Percentiles rank a stretch among this genome's conserved stretches.
These are phyloP conservation scores for Chytriomyces sp. DNA, from an alignment of 192 early-diverging fungal genomes.

Conservation along the genomic window DNA sequence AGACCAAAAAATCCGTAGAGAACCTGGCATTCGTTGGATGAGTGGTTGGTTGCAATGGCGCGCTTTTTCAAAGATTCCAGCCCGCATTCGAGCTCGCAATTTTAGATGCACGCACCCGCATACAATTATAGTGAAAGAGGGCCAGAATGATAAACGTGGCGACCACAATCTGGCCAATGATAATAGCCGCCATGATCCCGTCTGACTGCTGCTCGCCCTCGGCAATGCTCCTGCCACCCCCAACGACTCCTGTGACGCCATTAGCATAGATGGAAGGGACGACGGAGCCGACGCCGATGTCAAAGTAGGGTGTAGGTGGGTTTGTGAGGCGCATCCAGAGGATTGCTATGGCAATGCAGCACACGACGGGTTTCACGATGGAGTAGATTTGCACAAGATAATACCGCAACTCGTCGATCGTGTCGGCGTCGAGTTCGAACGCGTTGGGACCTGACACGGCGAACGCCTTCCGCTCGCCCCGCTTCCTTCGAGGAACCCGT, in stretches of 20 bases:
- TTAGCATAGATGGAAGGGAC: constrained; percentile 1
- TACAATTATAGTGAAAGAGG: constrained; percentile 74
- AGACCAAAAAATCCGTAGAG: constrained; percentile 75
- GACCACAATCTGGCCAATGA: constrained; percentile 77
- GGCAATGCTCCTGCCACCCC: constrained; percentile 17
- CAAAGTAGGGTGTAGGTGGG: constrained; percentile 45
- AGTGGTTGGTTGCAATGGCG: neutral
- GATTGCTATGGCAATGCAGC: constrained; percentile 73
- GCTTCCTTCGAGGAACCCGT: constrained; percentile 3
- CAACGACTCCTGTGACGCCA: constrained; percentile 19
- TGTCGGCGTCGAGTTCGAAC: constrained; percentile 49
- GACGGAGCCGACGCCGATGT: constrained; percentile 33
- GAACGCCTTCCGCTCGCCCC: neutral
- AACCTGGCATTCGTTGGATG: constrained; percentile 50
- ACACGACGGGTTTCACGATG: constrained; percentile 78
- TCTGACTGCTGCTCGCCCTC: constrained; percentile 18
- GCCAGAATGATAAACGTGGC: constrained; percentile 76
- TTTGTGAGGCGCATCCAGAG: constrained; percentile 78
- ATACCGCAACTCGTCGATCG: constrained; percentile 67
- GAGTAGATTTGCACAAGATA: constrained; percentile 79
- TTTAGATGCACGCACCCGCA: constrained; percentile 55
- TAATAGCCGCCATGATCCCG: constrained; percentile 62
- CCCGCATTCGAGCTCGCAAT: neutral
- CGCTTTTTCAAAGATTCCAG: neutral
- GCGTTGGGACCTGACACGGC: neutral